A percentile compares a stretch with the other conserved stretches of the same genome.
Evolutionary conservation across 2,329 filamentous ascomycete genomes (phyloP).

Genomic region (Ophidiomyces ophidiicola): DNA sequence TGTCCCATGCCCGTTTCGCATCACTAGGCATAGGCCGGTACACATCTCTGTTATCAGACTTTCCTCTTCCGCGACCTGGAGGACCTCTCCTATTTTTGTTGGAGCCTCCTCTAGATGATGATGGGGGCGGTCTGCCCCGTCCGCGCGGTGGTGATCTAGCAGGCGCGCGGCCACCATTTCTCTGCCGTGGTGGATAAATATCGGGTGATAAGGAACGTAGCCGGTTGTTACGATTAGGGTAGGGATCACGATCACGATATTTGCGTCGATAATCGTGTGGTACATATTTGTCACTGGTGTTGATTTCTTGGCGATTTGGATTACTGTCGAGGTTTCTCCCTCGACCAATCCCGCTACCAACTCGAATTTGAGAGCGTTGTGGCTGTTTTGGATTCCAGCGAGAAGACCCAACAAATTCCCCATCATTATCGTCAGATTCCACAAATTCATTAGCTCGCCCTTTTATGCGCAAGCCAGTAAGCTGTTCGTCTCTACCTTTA

Average conservation of each 20-base stretch:
- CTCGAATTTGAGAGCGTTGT: constrained; percentile 26
- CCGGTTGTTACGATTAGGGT: constrained; percentile 17
- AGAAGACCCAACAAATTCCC: constrained; percentile 22
- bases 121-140: constrained; percentile 10
- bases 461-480: constrained; percentile 25
- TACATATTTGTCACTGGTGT: constrained; percentile 9
- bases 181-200: constrained; percentile 14
- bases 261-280: constrained; percentile 14
- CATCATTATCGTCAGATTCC: constrained; percentile 27
- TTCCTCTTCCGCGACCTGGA: constrained; percentile 14
- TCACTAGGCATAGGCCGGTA: constrained; percentile 27
- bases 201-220: constrained; percentile 26
- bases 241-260: constrained; percentile 22
- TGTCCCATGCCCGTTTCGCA: constrained; percentile 25
- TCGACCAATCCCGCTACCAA: constrained; percentile 24
- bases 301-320: constrained; percentile 11
- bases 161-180: constrained; percentile 15
- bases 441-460: constrained; percentile 25
- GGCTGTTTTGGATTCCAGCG: constrained; percentile 20
- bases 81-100: constrained; percentile 16
- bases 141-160: constrained; percentile 18
- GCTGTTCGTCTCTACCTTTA: constrained; percentile 15
- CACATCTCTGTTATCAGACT: constrained; percentile 16
- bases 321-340: constrained; percentile 19
- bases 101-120: constrained; percentile 10